phyloP scores from a whole-genome alignment of 768 basidiomycete genomes.

The Serendipita vermifera region DNA sequence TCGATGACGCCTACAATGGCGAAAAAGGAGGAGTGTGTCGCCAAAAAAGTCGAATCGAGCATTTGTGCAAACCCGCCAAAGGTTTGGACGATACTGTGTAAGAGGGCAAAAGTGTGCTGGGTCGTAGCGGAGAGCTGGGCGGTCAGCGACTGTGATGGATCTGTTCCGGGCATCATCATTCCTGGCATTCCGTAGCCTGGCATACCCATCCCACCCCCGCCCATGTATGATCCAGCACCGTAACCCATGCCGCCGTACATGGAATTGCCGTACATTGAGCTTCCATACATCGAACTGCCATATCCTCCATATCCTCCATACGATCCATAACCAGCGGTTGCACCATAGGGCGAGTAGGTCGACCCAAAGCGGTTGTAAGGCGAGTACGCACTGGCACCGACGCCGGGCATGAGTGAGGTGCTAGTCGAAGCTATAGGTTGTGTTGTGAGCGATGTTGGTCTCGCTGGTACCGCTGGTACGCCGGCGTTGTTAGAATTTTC shows the following conservation, averaged over 20 bases:
- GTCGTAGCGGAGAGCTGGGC: constrained; percentile 84
- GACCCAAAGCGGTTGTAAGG: constrained; percentile 33
- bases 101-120: constrained; percentile 79
- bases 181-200: constrained; percentile 42
- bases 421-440: constrained; percentile 20
- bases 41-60: constrained; percentile 96
- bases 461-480: constrained; percentile 42
- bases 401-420: constrained; percentile 23
- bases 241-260: constrained; percentile 23
- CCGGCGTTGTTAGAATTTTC: constrained; percentile 21
- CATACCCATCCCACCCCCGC: constrained; percentile 28
- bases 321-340: constrained; percentile 36
- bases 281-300: constrained; percentile 25
- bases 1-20: constrained; percentile 90
- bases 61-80: constrained; percentile 93
- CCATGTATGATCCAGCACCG: constrained; percentile 19
- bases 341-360: constrained; percentile 30
- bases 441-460: constrained; percentile 40
- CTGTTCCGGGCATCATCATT: constrained; percentile 30
- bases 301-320: constrained; percentile 24
- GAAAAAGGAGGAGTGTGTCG: constrained; percentile 89
- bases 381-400: constrained; percentile 18
- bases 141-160: constrained; percentile 46
- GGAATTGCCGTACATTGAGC: constrained; percentile 26
- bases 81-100: constrained; percentile 91